Conservation (phyloP, 2,329 filamentous ascomycete species). For the Aspergillus amoenus region DNA sequence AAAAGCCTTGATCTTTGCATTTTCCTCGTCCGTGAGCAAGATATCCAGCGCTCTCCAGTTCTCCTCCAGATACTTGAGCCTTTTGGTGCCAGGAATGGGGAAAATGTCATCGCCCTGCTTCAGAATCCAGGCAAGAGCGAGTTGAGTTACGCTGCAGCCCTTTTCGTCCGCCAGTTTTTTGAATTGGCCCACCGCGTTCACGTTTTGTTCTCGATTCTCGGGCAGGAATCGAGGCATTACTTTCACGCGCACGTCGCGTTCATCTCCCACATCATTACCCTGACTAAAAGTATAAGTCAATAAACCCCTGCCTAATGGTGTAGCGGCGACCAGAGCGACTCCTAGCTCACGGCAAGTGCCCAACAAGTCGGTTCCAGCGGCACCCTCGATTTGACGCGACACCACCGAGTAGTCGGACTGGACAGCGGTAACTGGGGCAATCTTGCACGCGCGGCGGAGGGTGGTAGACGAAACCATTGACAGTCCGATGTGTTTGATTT, state of each 20-base stretch:
- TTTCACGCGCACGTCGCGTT: not conserved
- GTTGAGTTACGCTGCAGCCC: not conserved
- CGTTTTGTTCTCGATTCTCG: slow-evolving; percentile 4
- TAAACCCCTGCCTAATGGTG: slow-evolving; percentile 41
- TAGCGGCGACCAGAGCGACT: slow-evolving; percentile 42
- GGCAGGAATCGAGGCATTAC: slow-evolving; percentile 4
- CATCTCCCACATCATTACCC: not conserved
- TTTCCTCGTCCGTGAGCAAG: not conserved
- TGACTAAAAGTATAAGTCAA: slow-evolving; percentile 16
- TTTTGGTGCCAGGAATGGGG: slow-evolving; percentile 30
- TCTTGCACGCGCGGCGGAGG: slow-evolving; percentile 45
- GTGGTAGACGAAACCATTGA: slow-evolving; percentile 38
- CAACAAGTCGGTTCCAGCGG: slow-evolving; percentile 37
- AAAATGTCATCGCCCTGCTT: slow-evolving; percentile 43
- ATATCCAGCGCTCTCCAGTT: slow-evolving; percentile 11
- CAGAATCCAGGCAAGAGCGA: slow-evolving; percentile 8
- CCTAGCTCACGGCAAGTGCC: slow-evolving; percentile 50
- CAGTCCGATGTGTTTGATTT: slow-evolving; percentile 42
- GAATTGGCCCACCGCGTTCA: not conserved
- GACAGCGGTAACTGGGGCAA: slow-evolving; percentile 47
- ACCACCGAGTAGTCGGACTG: slow-evolving; percentile 52
- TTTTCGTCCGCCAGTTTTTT: not conserved
- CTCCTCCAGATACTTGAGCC: slow-evolving; percentile 21
- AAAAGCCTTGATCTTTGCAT: not conserved
- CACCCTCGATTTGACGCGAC: slow-evolving; percentile 45